Base-by-base conservation (phyloP, 2,329 filamentous ascomycete species). In the Myriosclerotinia scirpicola region DNA sequence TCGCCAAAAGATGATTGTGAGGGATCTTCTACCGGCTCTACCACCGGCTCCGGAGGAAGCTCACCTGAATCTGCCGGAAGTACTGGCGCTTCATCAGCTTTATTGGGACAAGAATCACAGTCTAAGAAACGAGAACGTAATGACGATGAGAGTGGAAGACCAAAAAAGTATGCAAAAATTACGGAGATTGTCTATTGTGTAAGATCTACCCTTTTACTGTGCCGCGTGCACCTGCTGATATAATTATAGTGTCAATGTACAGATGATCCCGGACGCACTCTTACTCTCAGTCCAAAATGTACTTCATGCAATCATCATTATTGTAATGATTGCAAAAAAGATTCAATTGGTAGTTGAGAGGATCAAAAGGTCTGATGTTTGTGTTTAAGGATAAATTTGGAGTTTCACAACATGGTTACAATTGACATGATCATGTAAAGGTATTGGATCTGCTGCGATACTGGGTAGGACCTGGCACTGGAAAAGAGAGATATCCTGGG, bases 181-280 rank as follows among this genome's bases (percentile, higher is more conserved):
- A 68, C 5, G 20, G 70, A 71, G 46, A 58, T 64, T 20, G 55
- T 72, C n/a, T 69, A 67, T 44, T 73, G 72, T 67, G 69, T 73
- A 72, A 71, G 71, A 38, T 52, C 9, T 30, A 53, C 26, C 2
- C 38, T 30, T 40, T 22, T 14, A 50, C 40, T 53, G 38, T 64
- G n/a, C 15, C 52, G 56, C 50, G 26, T 50, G 30, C 30, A 61
- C 2, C 50, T 40, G 46, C 54, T 65, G 26, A 65, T 40, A 17
- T 53, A 36, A 4, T n/a, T 46, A 53, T n/a, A 74, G 72, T 74
- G 70, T 46, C 68, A 71, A 53, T 73, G 72, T 59, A 26, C 62
- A 6, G 55, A 64, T n/a, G 64, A 53, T 40, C 67, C 69, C 15
- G 72, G 71, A 38, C 63, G 68, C 9, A 67, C 56, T 55, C 56